phyloP scores from a whole-genome alignment of 495 filamentous ascomycete genomes.

The Penicillium manginii region DNA sequence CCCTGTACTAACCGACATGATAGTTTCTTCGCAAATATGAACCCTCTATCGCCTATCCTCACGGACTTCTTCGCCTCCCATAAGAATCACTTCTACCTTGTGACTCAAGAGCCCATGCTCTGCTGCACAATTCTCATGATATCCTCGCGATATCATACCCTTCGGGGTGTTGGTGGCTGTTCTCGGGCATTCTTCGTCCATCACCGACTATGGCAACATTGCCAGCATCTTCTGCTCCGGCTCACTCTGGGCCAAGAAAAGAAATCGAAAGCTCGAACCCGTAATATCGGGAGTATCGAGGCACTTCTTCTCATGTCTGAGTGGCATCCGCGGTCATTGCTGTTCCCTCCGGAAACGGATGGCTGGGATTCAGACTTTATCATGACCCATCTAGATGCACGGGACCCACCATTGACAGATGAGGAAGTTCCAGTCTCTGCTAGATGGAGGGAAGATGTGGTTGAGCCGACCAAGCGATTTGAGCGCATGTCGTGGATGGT shows the following conservation, averaged over 20 bases:
- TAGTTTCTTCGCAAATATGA: slow-evolving; percentile 43
- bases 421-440: slow-evolving; percentile 26
- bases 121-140: slow-evolving; percentile 47
- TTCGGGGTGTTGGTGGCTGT: slow-evolving; percentile 37
- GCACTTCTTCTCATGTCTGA: slow-evolving; percentile 44
- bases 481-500: slow-evolving; percentile 51
- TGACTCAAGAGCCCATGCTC: slow-evolving; percentile 44
- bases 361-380: slow-evolving; percentile 37
- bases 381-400: slow-evolving; percentile 20
- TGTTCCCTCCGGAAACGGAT: slow-evolving; percentile 42
- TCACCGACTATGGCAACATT: slow-evolving; percentile 47
- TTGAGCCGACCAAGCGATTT: slow-evolving; percentile 44
- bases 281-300: slow-evolving; percentile 45
- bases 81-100: slow-evolving; percentile 38
- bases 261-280: slow-evolving; percentile 29
- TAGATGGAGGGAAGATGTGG: slow-evolving; percentile 33
- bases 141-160: slow-evolving; percentile 38
- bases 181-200: slow-evolving; percentile 46
- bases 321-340: slow-evolving; percentile 45
- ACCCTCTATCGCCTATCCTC: slow-evolving; percentile 41
- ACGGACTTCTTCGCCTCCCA: slow-evolving; percentile 39
- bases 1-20: background rate
- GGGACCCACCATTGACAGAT: slow-evolving; percentile 22
- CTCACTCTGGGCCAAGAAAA: slow-evolving; percentile 46
- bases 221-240: slow-evolving; percentile 42